Evolutionary conservation across 176 grass and related monocot species (phyloP).

Genomic region (Thinopyrum elongatum): DNA sequence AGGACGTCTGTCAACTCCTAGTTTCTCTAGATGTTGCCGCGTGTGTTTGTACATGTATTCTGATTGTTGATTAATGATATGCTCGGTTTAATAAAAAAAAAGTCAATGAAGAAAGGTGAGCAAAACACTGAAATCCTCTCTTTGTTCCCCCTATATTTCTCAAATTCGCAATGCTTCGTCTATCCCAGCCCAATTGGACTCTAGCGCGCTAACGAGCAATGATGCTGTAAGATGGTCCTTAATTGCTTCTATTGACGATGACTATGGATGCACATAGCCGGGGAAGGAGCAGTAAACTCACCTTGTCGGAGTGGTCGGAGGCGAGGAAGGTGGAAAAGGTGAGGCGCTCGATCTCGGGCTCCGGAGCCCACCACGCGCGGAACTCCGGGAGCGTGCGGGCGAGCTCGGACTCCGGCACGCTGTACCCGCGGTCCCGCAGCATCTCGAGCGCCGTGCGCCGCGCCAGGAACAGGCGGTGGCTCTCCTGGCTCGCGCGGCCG

Average conservation of each 20-base stretch:
- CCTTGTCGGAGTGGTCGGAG: slow-evolving; percentile 62
- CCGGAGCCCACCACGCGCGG: slow-evolving; percentile 56
- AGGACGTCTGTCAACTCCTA: no score
- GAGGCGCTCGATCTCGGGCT: slow-evolving; percentile 51
- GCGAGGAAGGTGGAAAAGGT: slow-evolving; percentile 42
- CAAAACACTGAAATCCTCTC: not conserved
- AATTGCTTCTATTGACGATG: not conserved
- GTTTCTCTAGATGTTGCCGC: no score
- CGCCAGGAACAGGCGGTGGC: slow-evolving; percentile 77
- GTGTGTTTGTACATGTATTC: no score
- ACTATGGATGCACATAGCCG: not conserved
- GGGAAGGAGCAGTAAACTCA: not conserved
- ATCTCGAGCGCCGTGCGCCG: slow-evolving; percentile 85
- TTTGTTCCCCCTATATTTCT: not conserved
- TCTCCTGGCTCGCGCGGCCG: slow-evolving; percentile 59
- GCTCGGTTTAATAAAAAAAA: no score
- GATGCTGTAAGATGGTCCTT: not conserved
- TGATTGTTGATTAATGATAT: no score
- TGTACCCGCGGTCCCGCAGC: slow-evolving; percentile 78
- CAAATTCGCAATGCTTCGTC: not conserved
- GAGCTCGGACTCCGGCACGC: slow-evolving; percentile 46
- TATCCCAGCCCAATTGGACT: not conserved
- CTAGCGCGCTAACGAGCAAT: not conserved
- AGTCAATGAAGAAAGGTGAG: not conserved
- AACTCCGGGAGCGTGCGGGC: slow-evolving; percentile 68